Base-by-base conservation (phyloP, 768 basidiomycete species). In the Psilocybe tampanensis region DNA sequence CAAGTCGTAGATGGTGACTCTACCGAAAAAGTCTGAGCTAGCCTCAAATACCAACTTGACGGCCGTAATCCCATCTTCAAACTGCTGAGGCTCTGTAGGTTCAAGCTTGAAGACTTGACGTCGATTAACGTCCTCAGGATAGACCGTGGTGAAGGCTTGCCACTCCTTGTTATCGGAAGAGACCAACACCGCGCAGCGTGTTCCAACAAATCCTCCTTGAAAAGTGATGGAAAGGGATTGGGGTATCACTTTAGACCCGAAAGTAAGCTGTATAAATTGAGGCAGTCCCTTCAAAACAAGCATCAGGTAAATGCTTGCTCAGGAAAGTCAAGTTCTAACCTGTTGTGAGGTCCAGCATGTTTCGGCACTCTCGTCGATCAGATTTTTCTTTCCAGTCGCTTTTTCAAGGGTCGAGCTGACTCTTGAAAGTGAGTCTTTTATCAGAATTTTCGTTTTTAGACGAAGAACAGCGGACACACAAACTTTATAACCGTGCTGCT, bases 301-400 rank as follows among this genome's bases (percentile, higher is more conserved):
- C 9, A 19, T 47, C 15, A 47, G 19, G 29, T 29, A 36, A 26
- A 39, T 39, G 15, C 18, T 6, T 13, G 21, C 26, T 21, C 11
- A n/a, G 5, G 9, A 47, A 13, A 32, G 19, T 24, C n/a, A 2
- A 34, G 5, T 39, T n/a, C 53, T 55, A 13, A 89, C 90, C 80
- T 89, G 88, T 70, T 87, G 86, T 15, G 90, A 92, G 21, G 89
- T 86, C 90, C 91, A 93, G 68, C 91, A 93, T 8, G 90, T 93
- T 68, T 90, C 91, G 52, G 85, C 83, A 61, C 76, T 89, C 22
- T 79, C 76, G 64, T 93, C 91, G 24, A 84, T 79, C 19, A 93
- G 78, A 66, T 84, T 70, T 66, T 86, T 88, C 73, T 89, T 92
- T 18, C 84, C 83, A 13, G 80, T 83, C 3, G 85, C 80, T 69